Evolutionary conservation across 2,329 filamentous ascomycete genomes (phyloP).

Genomic region (Trichoderma lentiforme): DNA sequence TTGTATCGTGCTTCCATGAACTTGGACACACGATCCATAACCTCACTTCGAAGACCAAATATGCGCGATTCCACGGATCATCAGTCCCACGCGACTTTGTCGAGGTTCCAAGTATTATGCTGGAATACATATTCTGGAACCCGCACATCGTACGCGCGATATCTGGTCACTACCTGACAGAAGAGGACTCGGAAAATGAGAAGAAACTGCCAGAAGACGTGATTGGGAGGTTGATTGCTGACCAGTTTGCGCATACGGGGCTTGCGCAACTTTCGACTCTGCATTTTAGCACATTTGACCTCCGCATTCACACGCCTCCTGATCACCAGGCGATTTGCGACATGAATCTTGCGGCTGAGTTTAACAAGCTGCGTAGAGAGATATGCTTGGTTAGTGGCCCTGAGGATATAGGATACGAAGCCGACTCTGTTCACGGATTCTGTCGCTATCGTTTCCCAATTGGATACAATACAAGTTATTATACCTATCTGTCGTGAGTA

Average conservation of each 20-base stretch:
- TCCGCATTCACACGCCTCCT: constrained; percentile 65
- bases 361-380: constrained; percentile 64
- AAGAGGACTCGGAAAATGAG: constrained; percentile 42
- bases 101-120: constrained; percentile 62
- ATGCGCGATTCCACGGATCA: constrained; percentile 60
- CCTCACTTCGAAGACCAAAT: constrained; percentile 53
- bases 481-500: constrained; percentile 64
- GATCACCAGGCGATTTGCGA: constrained; percentile 60
- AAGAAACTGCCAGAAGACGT: constrained; percentile 66
- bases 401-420: constrained; percentile 50
- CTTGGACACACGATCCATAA: constrained; percentile 63
- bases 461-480: constrained; percentile 75
- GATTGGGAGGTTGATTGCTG: constrained; percentile 65
- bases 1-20: constrained; percentile 72
- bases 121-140: constrained; percentile 67
- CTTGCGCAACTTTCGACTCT: constrained; percentile 41
- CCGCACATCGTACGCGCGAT: constrained; percentile 56
- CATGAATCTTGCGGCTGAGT: constrained; percentile 58
- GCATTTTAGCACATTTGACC: constrained; percentile 74
- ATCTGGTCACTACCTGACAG: constrained; percentile 63
- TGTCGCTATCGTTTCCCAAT: constrained; percentile 69
- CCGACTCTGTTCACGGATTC: constrained; percentile 66
- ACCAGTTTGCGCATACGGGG: constrained; percentile 1
- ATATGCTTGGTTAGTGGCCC: constrained; percentile 67
- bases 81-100: constrained; percentile 60